Evolutionary conservation across 495 filamentous ascomycete species (phyloP), one percentile per base, ranked within the genome.

Genomic region (Talaromyces adpressus): DNA sequence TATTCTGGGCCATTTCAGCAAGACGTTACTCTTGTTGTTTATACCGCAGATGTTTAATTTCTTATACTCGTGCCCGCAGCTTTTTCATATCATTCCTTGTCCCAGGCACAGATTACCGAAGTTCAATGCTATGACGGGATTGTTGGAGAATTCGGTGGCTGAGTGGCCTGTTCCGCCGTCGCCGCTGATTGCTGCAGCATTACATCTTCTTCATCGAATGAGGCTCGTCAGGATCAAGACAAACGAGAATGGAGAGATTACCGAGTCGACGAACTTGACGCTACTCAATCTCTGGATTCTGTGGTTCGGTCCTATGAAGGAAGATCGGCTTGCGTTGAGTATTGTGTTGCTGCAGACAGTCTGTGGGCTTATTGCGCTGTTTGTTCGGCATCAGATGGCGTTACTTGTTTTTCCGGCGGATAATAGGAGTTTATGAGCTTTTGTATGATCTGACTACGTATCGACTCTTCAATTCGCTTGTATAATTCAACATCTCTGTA

Each of bases 41-140:
- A 82, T 98, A 14, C 94, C 94, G 18, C 94, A 99, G 76, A 91
- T 93, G 64, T 91, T 95, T 82, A 99, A 99, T 73, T 98, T 97
- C 71, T 53, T 95, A 61, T 99, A 97, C 75, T 97, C 92, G 22
- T 81, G 82, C 5, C 94, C 94, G 6, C 94, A 99, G 73, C 80
- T 99, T 1, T 94, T 97, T 73, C 86, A 87, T 22, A 62, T 98
- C 14, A 85, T 99, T 36, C 91, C 91, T 2, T 99, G 94, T 69
- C 94, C 95, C 23, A 85, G 94, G 25, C 94, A 99, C 74, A 85
- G 94, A 20, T 79, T 98, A 20, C 94, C 94, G 20, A 85, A 85
- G 49, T 97, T 96, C 80, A 96, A 93, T 69, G 82, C 86, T 12
- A 81, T 87, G 16, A 93, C 90, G 16, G 92, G 91, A 0, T 72